Evolutionary conservation across 257 asterid genomes (phyloP).

Genomic region (Plantago elongata): DNA sequence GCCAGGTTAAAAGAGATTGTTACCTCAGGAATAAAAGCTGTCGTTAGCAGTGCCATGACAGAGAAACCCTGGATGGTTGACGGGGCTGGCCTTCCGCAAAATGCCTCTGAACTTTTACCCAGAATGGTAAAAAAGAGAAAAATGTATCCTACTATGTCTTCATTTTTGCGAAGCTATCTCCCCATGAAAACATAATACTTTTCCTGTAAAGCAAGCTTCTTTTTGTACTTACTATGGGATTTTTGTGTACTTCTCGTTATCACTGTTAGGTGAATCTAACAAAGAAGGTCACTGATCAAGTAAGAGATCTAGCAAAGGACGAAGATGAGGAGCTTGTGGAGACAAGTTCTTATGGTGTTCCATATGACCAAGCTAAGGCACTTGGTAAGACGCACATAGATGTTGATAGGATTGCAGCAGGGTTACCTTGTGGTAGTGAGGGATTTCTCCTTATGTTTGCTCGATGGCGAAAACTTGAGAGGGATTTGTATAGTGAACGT

Average conservation of each 20-base stretch:
- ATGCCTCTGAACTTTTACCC: constrained; percentile 67
- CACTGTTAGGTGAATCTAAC: constrained; percentile 65
- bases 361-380: constrained; percentile 98
- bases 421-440: constrained; percentile 97
- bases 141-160: neutral
- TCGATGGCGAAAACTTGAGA: constrained; percentile 94
- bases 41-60: constrained; percentile 28
- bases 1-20: constrained; percentile 76
- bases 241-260: constrained; percentile 4
- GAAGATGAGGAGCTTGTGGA: constrained; percentile 87
- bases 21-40: constrained; percentile 45
- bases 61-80: constrained; percentile 93
- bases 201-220: neutral
- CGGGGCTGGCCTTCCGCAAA: constrained; percentile 82
- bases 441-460: constrained; percentile 99
- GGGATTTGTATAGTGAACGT: constrained; percentile 89
- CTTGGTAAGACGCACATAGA: constrained; percentile 97
- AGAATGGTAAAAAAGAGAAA: constrained; percentile 43
- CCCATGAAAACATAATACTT: too few species aligned
- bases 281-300: constrained; percentile 96
- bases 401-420: constrained; percentile 94
- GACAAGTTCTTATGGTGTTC: constrained; percentile 63
- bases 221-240: neutral
- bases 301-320: constrained; percentile 68
- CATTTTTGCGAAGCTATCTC: too few species aligned